A percentile compares a stretch with the other conserved stretches of the same genome.
phyloP scores from a whole-genome alignment of 805 yeast species.

The Cyberlindnera petersonii region DNA sequence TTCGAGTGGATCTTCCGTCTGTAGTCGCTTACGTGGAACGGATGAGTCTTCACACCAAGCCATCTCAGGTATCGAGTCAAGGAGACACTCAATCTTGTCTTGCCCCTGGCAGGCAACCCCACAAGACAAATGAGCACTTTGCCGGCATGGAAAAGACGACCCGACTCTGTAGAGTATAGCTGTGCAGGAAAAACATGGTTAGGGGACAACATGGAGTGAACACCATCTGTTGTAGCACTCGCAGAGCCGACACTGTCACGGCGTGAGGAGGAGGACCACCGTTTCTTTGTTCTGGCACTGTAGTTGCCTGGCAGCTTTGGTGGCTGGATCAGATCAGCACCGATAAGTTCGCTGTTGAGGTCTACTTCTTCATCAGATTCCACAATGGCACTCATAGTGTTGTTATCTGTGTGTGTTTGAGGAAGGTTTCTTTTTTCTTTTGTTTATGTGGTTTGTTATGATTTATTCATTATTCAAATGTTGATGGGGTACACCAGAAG shows the following conservation, averaged over 20 bases:
- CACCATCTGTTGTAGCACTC: constrained; percentile 45
- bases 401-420: no score
- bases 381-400: constrained; percentile 32
- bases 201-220: constrained; percentile 59
- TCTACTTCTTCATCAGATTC: constrained; percentile 31
- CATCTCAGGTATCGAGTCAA: constrained; percentile 89
- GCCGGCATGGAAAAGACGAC: constrained; percentile 93
- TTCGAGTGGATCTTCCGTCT: constrained; percentile 47
- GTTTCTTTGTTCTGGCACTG: constrained; percentile 49
- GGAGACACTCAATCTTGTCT: constrained; percentile 88
- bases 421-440: background rate
- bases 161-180: constrained; percentile 86
- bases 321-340: constrained; percentile 36
- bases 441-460: background rate
- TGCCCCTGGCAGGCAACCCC: constrained; percentile 95
- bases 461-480: background rate
- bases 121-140: constrained; percentile 82
- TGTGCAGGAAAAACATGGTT: constrained; percentile 86
- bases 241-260: constrained; percentile 14
- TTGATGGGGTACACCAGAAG: background rate
- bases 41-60: constrained; percentile 91
- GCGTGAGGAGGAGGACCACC: constrained; percentile 39
- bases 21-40: constrained; percentile 90
- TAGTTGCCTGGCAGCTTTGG: constrained; percentile 48
- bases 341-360: constrained; percentile 16